Base-by-base conservation (phyloP, 1,139 yeast species). In the Candida pseudocylindracea region DNA sequence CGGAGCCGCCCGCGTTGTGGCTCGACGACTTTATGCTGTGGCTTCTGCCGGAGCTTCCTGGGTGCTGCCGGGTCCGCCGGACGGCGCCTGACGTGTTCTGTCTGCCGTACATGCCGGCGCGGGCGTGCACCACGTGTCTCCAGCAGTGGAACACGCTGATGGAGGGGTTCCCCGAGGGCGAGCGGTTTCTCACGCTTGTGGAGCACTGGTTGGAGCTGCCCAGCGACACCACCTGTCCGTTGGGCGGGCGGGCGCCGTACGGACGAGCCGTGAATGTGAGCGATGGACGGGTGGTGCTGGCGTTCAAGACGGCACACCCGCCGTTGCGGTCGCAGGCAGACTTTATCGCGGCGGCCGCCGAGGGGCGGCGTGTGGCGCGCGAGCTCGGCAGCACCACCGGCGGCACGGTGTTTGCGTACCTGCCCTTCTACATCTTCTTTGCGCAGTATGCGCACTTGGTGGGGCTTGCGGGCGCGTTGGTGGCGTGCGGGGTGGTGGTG, bases 221-320 rank as follows among this genome's bases (percentile, higher is more conserved):
- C 2, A 76, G 93, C 36, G 92, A 80, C 43, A 83, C 91, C 3
- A 15, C 20, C 20, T 88, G 98, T 50, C 95, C 96, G 1, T 57
- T 88, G 26, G 96, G 94, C 3, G 98, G 98, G 1, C 76, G 79
- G 45, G 96, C 96, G 0, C 93, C 96, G 0, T 88, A 85, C 45
- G 20, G 20, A 4, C 20, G 6, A 4, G 20, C 20, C 6, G 20
- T 15, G 20, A 15, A 15, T 6, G 20, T 15, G 20, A 15, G 20
- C 20, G 20, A 15, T 15, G 20, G 20, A 4, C 6, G 20, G 6
- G 20, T 15, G 20, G 20, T 15, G 20, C 63, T 78, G 1, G 53
- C 57, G 6, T 79, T 85, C 53, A 56, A 96, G 39, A 68, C 91
- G 1, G 64, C 79, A n/a, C 96, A 88, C 49, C 51, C 50, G 1